Percentiles rank a stretch among this genome's conserved stretches.
These are phyloP conservation scores for Boletus edulis DNA, from an alignment of 768 basidiomycete species.

Conservation along the genomic window DNA sequence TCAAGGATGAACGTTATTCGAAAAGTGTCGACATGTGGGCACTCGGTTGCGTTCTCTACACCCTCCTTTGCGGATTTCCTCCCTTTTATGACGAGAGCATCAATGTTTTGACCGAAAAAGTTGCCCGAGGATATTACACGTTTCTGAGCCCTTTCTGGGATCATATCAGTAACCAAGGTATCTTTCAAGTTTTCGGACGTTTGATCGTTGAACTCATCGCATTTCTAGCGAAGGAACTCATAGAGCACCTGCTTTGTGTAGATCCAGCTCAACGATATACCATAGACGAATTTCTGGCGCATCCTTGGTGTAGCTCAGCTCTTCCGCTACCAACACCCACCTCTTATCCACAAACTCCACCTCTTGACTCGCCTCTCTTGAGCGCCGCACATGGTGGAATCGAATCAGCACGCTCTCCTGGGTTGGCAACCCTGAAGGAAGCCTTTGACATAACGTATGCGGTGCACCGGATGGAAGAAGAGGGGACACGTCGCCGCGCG, in stretches of 20 bases:
- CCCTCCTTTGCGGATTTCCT: constrained; percentile 93
- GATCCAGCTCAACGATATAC: constrained; percentile 95
- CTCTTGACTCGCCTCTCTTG: constrained; percentile 88
- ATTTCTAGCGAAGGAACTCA: constrained; percentile 83
- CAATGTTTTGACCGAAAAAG: constrained; percentile 96
- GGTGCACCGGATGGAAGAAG: constrained; percentile 99
- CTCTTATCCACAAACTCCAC: constrained; percentile 40
- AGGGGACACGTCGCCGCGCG: constrained; percentile 83
- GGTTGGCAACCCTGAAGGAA: constrained; percentile 90
- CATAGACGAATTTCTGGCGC: constrained; percentile 95
- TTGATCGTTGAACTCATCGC: constrained; percentile 10
- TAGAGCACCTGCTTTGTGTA: constrained; percentile 91
- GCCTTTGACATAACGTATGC: constrained; percentile 99
- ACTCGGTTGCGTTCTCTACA: constrained; percentile 97
- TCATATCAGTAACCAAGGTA: constrained; percentile 81
- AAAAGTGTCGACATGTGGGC: constrained; percentile 99
- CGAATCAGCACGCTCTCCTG: constrained; percentile 82
- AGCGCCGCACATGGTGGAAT: constrained; percentile 73
- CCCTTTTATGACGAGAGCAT: constrained; percentile 99
- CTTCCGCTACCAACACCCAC: constrained; percentile 66
- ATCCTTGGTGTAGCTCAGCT: constrained; percentile 88
- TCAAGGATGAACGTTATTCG: constrained; percentile 96
- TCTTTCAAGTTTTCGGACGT: constrained; percentile 10
- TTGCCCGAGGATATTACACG: constrained; percentile 95
- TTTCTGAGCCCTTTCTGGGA: constrained; percentile 99